Conservation (phyloP, 140 eudicot genomes). For the Ambrosia hybrid region DNA sequence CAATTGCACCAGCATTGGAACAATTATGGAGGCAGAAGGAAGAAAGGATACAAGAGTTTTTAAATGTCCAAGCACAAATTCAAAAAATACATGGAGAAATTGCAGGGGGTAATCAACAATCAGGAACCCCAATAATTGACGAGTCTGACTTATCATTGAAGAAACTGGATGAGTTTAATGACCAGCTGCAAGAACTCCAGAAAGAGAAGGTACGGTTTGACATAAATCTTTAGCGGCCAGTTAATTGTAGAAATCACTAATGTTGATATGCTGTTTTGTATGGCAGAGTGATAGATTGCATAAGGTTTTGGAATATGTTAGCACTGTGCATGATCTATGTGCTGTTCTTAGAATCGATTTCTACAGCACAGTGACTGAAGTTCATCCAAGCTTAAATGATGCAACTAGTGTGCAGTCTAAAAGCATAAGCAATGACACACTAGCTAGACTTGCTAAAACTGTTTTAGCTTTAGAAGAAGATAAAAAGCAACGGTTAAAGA, state of each 20-base stretch:
- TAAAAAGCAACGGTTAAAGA: slow-evolving; percentile 68
- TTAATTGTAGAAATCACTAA: neutral
- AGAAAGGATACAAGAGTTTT: slow-evolving; percentile 70
- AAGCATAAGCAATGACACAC: slow-evolving; percentile 92
- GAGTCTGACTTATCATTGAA: slow-evolving; percentile 80
- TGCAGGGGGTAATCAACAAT: slow-evolving; percentile 63
- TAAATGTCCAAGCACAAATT: slow-evolving; percentile 75
- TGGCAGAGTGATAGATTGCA: slow-evolving; percentile 91
- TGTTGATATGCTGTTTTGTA: slow-evolving; percentile 22
- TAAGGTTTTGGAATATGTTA: slow-evolving; percentile 88
- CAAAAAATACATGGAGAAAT: slow-evolving; percentile 78
- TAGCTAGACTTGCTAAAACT: slow-evolving; percentile 68
- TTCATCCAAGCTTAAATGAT: slow-evolving; percentile 90
- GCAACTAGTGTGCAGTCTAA: slow-evolving; percentile 70
- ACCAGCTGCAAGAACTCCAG: slow-evolving; percentile 87
- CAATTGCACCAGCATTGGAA: slow-evolving; percentile 79
- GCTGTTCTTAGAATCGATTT: slow-evolving; percentile 92
- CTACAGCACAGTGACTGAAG: slow-evolving; percentile 77
- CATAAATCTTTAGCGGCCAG: neutral
- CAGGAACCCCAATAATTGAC: slow-evolving; percentile 57
- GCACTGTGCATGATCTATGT: slow-evolving; percentile 94
- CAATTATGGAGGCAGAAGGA: slow-evolving; percentile 77
- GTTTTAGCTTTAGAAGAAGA: slow-evolving; percentile 75
- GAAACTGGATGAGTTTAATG: slow-evolving; percentile 65
- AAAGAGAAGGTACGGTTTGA: slow-evolving; percentile 63